Conservation (phyloP, 164 flowering plant species). For the Annona squamosa region DNA sequence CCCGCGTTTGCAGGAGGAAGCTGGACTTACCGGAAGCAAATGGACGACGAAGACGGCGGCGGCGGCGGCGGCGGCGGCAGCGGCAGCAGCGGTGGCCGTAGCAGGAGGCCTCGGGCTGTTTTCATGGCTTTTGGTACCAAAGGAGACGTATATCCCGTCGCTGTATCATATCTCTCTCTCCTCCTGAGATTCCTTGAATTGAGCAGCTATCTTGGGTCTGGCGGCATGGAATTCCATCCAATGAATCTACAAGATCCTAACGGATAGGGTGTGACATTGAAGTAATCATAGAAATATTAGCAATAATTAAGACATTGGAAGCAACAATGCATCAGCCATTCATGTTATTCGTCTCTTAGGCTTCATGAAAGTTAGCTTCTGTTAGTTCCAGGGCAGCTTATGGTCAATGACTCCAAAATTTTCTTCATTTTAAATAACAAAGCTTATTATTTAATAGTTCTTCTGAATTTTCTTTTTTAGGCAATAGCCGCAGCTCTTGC, state of each 20-base stretch:
- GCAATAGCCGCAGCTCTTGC: conserved; percentile 86
- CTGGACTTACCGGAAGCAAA: too few relatives aligned
- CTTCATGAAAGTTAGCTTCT: neutral
- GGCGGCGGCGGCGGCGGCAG: neutral
- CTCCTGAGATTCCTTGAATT: neutral
- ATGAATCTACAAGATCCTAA: too few relatives aligned
- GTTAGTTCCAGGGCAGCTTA: neutral
- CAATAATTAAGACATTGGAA: too few relatives aligned
- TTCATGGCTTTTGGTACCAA: conserved; percentile 97
- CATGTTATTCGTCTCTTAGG: too few relatives aligned
- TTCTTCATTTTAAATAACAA: neutral
- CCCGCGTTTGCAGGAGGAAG: too few relatives aligned
- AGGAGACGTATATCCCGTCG: conserved; percentile 82
- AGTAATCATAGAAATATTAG: too few relatives aligned
- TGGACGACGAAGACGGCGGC: neutral
- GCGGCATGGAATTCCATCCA: too few relatives aligned
- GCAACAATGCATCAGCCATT: too few relatives aligned
- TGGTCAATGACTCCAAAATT: neutral
- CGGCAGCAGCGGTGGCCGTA: neutral
- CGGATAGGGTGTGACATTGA: too few relatives aligned
- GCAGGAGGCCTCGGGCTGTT: conserved; percentile 33
- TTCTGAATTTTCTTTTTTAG: conserved; percentile 24
- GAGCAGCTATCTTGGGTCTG: too few relatives aligned
- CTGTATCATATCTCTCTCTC: conserved; percentile 31
- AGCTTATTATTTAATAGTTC: neutral